Percentiles rank a stretch among this genome's conserved stretches.
Evolutionary conservation across 306 rosid genomes (phyloP).

Genomic region (Geum urbanum): DNA sequence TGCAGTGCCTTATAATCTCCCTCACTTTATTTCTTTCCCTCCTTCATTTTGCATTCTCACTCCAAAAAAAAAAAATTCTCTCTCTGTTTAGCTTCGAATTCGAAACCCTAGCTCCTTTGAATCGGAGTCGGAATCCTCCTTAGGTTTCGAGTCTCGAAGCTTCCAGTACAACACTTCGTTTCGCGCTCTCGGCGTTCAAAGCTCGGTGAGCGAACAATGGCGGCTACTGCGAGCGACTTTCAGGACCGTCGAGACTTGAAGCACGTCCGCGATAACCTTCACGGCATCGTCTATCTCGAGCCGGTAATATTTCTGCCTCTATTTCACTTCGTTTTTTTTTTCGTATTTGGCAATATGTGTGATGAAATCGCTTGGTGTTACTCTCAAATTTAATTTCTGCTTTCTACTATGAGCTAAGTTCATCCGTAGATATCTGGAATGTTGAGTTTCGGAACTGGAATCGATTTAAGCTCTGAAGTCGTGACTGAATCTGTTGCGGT

Average conservation of each 20-base stretch:
- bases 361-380: conserved; percentile 7
- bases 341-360: neutral
- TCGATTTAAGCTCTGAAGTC: neutral
- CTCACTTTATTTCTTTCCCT: neutral
- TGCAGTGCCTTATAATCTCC: neutral
- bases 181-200: conserved; percentile 7
- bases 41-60: neutral
- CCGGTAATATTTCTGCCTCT: conserved; percentile 32
- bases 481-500: neutral
- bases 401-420: neutral
- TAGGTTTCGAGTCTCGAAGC: neutral
- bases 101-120: neutral
- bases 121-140: neutral
- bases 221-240: conserved; percentile 11
- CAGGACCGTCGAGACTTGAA: conserved; percentile 40
- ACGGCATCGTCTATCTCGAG: conserved; percentile 64
- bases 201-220: conserved; percentile 33
- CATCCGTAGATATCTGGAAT: neutral
- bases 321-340: conserved; percentile 11
- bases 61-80: neutral
- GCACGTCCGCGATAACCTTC: conserved; percentile 66
- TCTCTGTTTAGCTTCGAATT: neutral
- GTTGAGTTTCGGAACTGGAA: neutral
- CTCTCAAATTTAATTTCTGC: conserved; percentile 2
- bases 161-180: neutral